phyloP scores from a whole-genome alignment of 768 basidiomycete genomes.

The Gyrodon lividus region DNA sequence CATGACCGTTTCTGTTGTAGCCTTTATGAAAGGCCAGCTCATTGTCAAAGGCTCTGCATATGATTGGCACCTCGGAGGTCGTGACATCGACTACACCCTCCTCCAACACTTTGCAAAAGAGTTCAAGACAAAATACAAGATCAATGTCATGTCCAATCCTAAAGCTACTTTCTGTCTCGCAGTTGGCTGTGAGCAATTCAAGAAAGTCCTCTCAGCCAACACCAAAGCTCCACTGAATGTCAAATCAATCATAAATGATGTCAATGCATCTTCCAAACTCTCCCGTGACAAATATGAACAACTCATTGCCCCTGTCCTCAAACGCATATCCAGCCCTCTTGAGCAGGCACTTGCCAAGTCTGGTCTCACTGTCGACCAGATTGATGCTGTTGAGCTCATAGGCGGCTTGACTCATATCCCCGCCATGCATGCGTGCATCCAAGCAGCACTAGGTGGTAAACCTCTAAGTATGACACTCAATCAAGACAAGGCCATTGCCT shows the following conservation, averaged over 20 bases:
- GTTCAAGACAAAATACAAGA: conserved; percentile 96
- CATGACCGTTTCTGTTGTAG: conserved; percentile 83
- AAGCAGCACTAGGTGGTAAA: conserved; percentile 81
- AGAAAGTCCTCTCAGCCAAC: conserved; percentile 98
- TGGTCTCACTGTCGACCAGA: conserved; percentile 76
- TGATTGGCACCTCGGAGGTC: conserved; percentile 91
- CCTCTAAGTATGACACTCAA: too few relatives aligned
- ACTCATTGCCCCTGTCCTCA: conserved; percentile 76
- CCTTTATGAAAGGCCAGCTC: conserved; percentile 95
- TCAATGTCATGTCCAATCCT: conserved; percentile 87
- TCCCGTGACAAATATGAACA: conserved; percentile 79
- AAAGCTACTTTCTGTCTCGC: conserved; percentile 92
- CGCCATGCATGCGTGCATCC: conserved; percentile 85
- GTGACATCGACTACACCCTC: conserved; percentile 94
- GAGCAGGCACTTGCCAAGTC: conserved; percentile 78
- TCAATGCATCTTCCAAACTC: conserved; percentile 87
- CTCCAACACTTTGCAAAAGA: conserved; percentile 85
- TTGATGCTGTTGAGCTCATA: conserved; percentile 89
- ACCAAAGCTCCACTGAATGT: conserved; percentile 85
- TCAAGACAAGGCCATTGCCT: too few relatives aligned
- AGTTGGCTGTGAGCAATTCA: conserved; percentile 90
- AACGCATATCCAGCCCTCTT: conserved; percentile 73
- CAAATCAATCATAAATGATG: conserved; percentile 94
- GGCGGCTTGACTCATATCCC: conserved; percentile 94
- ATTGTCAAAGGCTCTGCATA: conserved; percentile 84